Conservation (phyloP, 305 asterid species). For the Euphrasia arctica region DNA sequence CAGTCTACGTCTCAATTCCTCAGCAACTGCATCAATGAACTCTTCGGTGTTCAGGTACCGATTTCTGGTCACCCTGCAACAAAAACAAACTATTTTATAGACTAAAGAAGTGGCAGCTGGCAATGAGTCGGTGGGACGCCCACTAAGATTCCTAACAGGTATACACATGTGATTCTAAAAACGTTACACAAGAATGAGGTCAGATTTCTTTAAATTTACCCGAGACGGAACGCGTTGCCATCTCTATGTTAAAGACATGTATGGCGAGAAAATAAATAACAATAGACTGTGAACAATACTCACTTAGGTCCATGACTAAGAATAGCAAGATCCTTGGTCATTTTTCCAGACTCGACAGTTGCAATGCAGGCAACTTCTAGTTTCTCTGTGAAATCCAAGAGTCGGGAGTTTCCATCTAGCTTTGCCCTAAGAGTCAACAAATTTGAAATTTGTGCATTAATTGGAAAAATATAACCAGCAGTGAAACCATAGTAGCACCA, state of each 20-base stretch:
- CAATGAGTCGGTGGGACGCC: neutral
- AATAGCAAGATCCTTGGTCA: constrained; percentile 98
- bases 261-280: neutral
- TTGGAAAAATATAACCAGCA: neutral
- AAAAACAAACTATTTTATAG: constrained; percentile 6
- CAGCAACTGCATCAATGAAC: constrained; percentile 61
- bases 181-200: no score
- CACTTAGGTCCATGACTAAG: constrained; percentile 86
- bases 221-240: no score
- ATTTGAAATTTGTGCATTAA: neutral
- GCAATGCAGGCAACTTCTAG: constrained; percentile 84
- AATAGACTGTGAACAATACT: constrained; percentile 25
- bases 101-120: neutral
- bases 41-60: constrained; percentile 55
- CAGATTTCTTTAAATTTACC: no score
- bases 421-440: constrained; percentile 59
- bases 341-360: constrained; percentile 88
- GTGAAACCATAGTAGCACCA: neutral
- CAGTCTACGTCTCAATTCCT: constrained; percentile 44
- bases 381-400: constrained; percentile 75
- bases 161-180: no score
- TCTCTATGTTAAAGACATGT: neutral
- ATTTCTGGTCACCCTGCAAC: constrained; percentile 45
- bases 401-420: constrained; percentile 62
- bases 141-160: neutral